Percentiles rank a stretch among this genome's conserved stretches.
Evolutionary conservation across 2,329 filamentous ascomycete species (phyloP).

Genomic region (Nannizzia gypsea): DNA sequence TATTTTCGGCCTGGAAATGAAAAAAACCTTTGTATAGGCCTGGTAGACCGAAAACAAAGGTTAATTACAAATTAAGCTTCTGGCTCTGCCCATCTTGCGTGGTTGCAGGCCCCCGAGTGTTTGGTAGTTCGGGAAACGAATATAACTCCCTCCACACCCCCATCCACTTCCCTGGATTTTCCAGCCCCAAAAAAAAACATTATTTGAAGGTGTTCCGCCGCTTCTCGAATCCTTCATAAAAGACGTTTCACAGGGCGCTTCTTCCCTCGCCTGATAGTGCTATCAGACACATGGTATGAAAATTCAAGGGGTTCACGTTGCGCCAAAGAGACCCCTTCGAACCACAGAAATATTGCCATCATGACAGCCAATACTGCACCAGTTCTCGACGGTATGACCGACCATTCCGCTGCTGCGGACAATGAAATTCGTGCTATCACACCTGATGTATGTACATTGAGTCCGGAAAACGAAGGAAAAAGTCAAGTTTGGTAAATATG

Average conservation of each 20-base stretch:
- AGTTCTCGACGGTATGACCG: not conserved
- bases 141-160: not conserved
- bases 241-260: not conserved
- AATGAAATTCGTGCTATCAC: not conserved
- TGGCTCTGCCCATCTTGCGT: not conserved
- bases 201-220: not conserved
- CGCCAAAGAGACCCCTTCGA: not conserved
- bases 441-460: not conserved
- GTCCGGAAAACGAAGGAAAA: not conserved
- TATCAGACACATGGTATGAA: not conserved
- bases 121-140: not conserved
- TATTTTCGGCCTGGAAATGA: not conserved
- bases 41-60: not conserved
- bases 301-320: not conserved
- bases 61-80: conserved; percentile 4
- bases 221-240: not conserved
- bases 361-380: not conserved
- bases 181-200: not conserved
- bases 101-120: not conserved
- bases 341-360: not conserved
- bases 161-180: conserved; percentile 2
- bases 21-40: not conserved
- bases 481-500: not conserved
- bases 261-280: not conserved
- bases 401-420: not conserved